phyloP scores from a whole-genome alignment of 2,329 filamentous ascomycete genomes.

The Trichoderma polysporum region DNA sequence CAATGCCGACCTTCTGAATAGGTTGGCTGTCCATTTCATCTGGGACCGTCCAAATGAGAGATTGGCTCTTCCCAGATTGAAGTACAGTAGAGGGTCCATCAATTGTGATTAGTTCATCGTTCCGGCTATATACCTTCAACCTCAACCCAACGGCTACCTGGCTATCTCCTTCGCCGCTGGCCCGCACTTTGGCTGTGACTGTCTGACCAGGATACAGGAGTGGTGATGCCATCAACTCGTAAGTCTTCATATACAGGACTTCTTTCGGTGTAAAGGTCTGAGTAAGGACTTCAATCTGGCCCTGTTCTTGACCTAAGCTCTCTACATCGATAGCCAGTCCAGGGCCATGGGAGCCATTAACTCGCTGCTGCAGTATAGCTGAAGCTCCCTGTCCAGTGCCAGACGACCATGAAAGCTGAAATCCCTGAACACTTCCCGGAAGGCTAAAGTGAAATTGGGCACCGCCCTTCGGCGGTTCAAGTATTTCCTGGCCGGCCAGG shows the following conservation, averaged over 20 bases:
- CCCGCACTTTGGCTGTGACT: neutral
- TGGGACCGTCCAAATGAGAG: constrained; percentile 12
- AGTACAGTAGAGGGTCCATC: neutral
- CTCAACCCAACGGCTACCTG: neutral
- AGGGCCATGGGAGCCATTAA: neutral
- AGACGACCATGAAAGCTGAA: constrained; percentile 21
- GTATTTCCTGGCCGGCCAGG: constrained; percentile 25
- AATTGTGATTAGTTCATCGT: constrained; percentile 2
- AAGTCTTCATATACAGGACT: constrained; percentile 13
- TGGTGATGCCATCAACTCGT: constrained; percentile 23
- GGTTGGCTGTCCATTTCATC: constrained; percentile 19
- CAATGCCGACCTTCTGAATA: constrained; percentile 19
- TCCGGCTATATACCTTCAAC: constrained; percentile 6
- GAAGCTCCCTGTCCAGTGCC: constrained; percentile 21
- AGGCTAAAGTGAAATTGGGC: constrained; percentile 40
- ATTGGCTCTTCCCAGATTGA: neutral
- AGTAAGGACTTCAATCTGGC: constrained; percentile 17
- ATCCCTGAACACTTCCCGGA: constrained; percentile 39
- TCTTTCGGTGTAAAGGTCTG: constrained; percentile 21
- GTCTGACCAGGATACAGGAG: constrained; percentile 20
- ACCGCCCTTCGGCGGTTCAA: constrained; percentile 32
- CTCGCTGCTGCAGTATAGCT: neutral
- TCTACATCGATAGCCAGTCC: constrained; percentile 9
- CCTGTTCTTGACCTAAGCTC: neutral
- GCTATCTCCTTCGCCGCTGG: neutral